Base-by-base conservation (phyloP, 305 asterid species). In the Withania somnifera region DNA sequence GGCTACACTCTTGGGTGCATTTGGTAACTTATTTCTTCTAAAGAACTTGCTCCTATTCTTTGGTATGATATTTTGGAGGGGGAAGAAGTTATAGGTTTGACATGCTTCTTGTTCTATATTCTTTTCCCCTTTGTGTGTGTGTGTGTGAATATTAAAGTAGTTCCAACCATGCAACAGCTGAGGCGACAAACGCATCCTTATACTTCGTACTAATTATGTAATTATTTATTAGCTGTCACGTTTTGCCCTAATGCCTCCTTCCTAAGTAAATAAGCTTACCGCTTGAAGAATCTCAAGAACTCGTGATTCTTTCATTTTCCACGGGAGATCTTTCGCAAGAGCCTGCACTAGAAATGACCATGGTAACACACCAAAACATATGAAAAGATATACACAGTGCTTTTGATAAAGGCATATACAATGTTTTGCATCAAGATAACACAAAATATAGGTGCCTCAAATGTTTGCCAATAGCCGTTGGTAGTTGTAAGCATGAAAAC, bases 271-370 rank as follows among this genome's bases (percentile, higher is more conserved):
- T 32, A 78, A 79, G 60, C 88, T 57, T 90, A 92, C 97, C 90
- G 97, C 98, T 86, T 93, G 94, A 82, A 93, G 95, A 86, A 93
- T 92, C 88, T 92, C 97, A 82, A 88, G 82, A 83, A 93, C 98
- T 51, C 95, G 87, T 0, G 97, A 89, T 50, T 93, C 97, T 92
- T 92, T 93, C 93, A 92, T 86, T 88, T 88, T 91, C 98, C 98
- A 93, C 15, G 98, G 98, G 84, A 91, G 94, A 86, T 93, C 98
- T 87, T 92, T 91, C 69, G 91, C 98, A 87, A 93, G 85, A 32
- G 98, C 98, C 98, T 93, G 78, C 50, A 47, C 61, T 54, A 51
- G 38, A 52, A 85, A 50, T 60, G 78, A 71, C 79, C 22, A 60
- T 6, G 51, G 64, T 76, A 66, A 57, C 75, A 52, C 63, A 45